Percentiles rank a stretch among this genome's conserved stretches.
Evolutionary conservation across 352 stramenopile genomes (phyloP).

Genomic region (Sclerospora graminicola): DNA sequence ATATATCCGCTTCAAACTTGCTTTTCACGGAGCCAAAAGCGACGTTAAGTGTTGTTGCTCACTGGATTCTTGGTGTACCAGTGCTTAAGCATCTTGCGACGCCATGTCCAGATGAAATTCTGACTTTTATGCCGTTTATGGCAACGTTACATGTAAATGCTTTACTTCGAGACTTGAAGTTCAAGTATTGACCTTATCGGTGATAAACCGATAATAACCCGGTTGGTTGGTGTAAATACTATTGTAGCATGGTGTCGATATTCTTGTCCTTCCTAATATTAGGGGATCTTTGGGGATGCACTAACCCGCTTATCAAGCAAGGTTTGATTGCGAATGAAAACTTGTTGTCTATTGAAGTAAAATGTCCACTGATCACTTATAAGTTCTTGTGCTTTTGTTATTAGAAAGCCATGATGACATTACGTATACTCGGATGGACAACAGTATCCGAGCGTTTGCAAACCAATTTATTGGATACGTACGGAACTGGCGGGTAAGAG

Average conservation of each 20-base stretch:
- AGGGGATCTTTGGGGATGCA: slow-evolving; percentile 80
- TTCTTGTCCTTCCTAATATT: slow-evolving; percentile 75
- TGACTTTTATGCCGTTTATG: no score
- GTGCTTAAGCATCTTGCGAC: slow-evolving; percentile 42
- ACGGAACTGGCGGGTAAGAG: slow-evolving; percentile 64
- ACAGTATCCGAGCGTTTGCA: slow-evolving; percentile 38
- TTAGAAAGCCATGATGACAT: slow-evolving; percentile 38
- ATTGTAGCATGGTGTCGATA: slow-evolving; percentile 20
- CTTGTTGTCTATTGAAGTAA: background rate
- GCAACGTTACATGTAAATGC: no score
- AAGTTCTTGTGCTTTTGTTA: background rate
- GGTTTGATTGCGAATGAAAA: slow-evolving; percentile 15
- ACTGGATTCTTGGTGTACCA: slow-evolving; percentile 46
- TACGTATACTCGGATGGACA: slow-evolving; percentile 52
- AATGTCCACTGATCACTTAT: background rate
- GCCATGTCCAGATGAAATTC: slow-evolving; percentile 50
- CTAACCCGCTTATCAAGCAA: slow-evolving; percentile 78
- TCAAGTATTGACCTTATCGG: no score
- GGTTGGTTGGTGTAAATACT: no score
- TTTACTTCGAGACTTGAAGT: no score
- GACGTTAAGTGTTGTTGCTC: no score
- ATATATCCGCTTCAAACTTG: slow-evolving; percentile 38
- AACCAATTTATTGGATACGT: slow-evolving; percentile 34
- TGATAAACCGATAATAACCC: no score
- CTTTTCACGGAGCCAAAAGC: slow-evolving; percentile 56